phyloP scores from a whole-genome alignment of 129 eudicot species.

The Tagetes patula region DNA sequence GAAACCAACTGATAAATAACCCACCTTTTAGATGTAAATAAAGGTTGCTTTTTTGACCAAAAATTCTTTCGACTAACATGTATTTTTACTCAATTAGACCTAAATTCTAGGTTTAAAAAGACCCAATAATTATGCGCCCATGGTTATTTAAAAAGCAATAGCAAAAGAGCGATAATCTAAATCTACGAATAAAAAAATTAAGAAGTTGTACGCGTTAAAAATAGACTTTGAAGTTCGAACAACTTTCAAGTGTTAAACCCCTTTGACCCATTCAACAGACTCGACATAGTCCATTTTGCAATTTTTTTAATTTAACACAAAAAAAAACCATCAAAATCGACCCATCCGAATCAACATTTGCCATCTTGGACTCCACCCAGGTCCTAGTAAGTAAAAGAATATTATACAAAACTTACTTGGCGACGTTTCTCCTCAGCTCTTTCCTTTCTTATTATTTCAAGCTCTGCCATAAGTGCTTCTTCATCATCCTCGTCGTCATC shows the following conservation, averaged over 20 bases:
- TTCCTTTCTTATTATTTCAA: conserved; percentile 84
- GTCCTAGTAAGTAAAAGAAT: neutral
- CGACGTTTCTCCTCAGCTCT: conserved; percentile 84
- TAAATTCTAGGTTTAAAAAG: neutral
- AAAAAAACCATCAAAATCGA: neutral
- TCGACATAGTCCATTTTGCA: neutral
- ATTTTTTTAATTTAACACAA: neutral
- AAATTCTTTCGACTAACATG: neutral
- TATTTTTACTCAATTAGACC: neutral
- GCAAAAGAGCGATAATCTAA: neutral
- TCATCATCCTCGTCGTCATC: conserved; percentile 96
- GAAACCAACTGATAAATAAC: neutral
- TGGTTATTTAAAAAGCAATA: neutral
- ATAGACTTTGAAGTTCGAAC: neutral
- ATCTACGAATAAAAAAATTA: neutral
- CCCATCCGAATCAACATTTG: neutral
- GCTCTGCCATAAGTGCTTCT: conserved; percentile 96
- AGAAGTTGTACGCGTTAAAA: neutral
- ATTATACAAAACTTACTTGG: conserved; percentile 43
- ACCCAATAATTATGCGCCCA: neutral
- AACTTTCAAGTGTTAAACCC: neutral
- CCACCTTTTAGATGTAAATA: neutral
- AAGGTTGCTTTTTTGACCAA: neutral
- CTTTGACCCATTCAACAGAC: neutral
- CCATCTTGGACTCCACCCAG: neutral